A percentile compares a stretch with the other conserved stretches of the same genome.
Conservation (phyloP, 2,329 filamentous ascomycete genomes). For the Penicillium janthinellum region DNA sequence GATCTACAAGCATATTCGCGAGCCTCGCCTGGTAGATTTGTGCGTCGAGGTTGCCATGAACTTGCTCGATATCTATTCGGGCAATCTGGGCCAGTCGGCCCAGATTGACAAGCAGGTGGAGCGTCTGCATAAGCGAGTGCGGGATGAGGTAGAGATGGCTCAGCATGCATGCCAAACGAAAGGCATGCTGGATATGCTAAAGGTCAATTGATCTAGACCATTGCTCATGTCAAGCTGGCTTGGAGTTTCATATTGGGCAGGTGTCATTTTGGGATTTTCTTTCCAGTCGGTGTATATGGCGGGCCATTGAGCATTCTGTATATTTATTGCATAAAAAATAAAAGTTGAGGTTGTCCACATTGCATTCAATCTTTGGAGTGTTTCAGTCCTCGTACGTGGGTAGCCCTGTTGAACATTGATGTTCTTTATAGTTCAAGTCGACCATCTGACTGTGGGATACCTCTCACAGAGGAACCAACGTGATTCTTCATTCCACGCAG, state of each 20-base stretch:
- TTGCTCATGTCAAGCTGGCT: constrained; percentile 15
- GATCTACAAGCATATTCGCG: constrained; percentile 76
- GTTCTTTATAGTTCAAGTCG: too few relatives aligned
- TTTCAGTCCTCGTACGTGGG: not conserved
- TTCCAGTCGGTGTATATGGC: constrained; percentile 28
- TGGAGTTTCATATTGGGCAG: constrained; percentile 24
- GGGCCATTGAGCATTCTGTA: constrained; percentile 29
- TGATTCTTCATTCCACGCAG: not conserved
- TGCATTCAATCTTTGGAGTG: not conserved
- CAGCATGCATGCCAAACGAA: constrained; percentile 78
- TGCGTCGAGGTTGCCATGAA: constrained; percentile 82
- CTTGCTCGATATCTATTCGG: constrained; percentile 83
- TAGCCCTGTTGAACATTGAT: not conserved
- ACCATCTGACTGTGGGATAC: too few relatives aligned
- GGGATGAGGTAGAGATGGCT: constrained; percentile 76
- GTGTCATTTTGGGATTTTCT: constrained; percentile 18
- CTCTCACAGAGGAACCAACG: too few relatives aligned
- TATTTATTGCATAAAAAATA: constrained; percentile 30
- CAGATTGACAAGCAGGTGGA: constrained; percentile 72
- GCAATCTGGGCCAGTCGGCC: constrained; percentile 72
- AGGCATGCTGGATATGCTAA: constrained; percentile 84
- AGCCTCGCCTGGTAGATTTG: constrained; percentile 77
- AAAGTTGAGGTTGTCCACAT: constrained; percentile 17
- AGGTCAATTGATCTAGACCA: constrained; percentile 24
- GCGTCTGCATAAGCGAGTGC: constrained; percentile 69